phyloP scores from a whole-genome alignment of 1,284 basidiomycete species.

The Athelia sp. region DNA sequence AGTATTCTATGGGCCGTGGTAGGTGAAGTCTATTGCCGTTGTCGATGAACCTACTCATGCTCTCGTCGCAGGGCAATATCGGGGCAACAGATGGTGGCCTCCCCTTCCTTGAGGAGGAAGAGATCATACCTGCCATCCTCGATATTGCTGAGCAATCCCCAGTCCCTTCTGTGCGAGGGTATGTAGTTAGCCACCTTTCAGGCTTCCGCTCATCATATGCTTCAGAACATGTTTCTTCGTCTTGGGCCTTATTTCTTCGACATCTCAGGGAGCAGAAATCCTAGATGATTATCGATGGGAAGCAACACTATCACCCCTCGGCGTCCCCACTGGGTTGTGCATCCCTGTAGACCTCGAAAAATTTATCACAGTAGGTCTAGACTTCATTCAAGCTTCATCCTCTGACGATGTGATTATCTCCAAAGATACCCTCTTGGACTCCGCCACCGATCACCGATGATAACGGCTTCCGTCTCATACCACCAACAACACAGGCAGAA shows the following conservation, averaged over 20 bases:
- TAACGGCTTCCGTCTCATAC: conserved; percentile 48
- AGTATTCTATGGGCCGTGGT: conserved; percentile 97
- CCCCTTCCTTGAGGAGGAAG: conserved; percentile 93
- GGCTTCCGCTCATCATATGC: conserved; percentile 8
- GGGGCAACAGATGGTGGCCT: conserved; percentile 88
- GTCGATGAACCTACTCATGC: conserved; percentile 3
- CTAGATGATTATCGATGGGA: conserved; percentile 93
- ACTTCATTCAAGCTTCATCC: too few relatives aligned
- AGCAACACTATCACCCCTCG: conserved; percentile 83
- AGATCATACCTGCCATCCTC: conserved; percentile 85
- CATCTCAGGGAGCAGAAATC: conserved; percentile 73
- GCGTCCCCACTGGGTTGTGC: conserved; percentile 85
- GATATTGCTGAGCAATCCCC: conserved; percentile 88
- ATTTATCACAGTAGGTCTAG: conserved; percentile 68
- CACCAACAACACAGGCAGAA: conserved; percentile 69
- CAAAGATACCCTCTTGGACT: conserved; percentile 77
- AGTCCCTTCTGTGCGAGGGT: conserved; percentile 93
- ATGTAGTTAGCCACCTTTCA: conserved; percentile 21
- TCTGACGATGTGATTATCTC: too few relatives aligned
- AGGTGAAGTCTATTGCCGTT: conserved; percentile 26
- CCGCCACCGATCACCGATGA: conserved; percentile 39
- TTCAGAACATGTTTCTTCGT: conserved; percentile 93
- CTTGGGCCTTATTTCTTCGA: conserved; percentile 78
- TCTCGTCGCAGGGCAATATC: conserved; percentile 75
- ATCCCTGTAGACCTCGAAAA: conserved; percentile 79